Evolutionary conservation across 306 rosid species (phyloP), one percentile per base, ranked within the genome.

Genomic region (Gleditsia sinensis): DNA sequence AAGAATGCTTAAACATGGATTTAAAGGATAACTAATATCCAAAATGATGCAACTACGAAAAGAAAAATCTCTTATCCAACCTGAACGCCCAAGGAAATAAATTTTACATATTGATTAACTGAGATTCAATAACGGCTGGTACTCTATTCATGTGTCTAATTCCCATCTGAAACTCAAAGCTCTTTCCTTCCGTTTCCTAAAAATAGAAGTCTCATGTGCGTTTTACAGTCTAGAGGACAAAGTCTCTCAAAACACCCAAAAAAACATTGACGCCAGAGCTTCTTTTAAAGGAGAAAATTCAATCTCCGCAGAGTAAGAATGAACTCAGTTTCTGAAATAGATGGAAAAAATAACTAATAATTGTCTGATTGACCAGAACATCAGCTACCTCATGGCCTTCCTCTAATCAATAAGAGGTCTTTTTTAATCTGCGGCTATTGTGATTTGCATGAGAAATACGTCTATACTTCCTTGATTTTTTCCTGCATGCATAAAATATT

Each of bases 381-480:
- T 67, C 1, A 68, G 24, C 11, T 32, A 33, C 8, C 74, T 68
- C 20, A 33, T 27, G 39, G 21, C 12, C 2, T 68, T 68, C 14
- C 27, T 28, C 56, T 50, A 34, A 12, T 69, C 33, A 51, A 23
- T 16, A 37, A 5, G 28, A 8, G 24, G 16, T 53, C 51, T 34
- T 24, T n/a, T 69, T 69, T 21, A 5, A 7, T 20, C 28, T 69
- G 49, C 24, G 50, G 43, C 16, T 50, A 3, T 6, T 13, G 21
- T 33, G 57, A 20, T 32, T 6, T 7, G 23, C 6, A 33, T 33
- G 25, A 51, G 36, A 53, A 53, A 16, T 3, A 11, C 24, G 32
- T 4, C 63, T n/a, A 23, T 4, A 28, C 36, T 69, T 69, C 50
- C 49, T 69, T 36, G 23, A n/a, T 7, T 39, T 69, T 69, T 53